A percentile compares a stretch with the other conserved stretches of the same genome.
Conservation (phyloP, 352 stramenopile genomes). For the Phytophthora tentaculata region DNA sequence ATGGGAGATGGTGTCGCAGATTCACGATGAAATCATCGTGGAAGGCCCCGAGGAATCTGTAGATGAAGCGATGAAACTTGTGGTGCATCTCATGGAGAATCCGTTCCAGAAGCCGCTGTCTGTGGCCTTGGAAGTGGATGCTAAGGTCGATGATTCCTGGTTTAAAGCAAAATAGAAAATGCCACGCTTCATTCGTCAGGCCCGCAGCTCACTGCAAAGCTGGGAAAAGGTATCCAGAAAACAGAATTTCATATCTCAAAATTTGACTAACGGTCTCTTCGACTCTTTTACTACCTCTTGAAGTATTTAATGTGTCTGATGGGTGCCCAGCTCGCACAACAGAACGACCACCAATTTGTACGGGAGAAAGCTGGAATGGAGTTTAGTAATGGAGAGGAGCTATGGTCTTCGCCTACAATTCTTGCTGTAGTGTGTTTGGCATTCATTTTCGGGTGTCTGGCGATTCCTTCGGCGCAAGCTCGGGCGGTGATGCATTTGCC, state of each 20-base stretch:
- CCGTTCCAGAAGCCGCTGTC: slow-evolving; percentile 94
- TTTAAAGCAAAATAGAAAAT: slow-evolving; percentile 97
- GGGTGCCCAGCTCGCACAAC: not conserved
- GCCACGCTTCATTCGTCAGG: slow-evolving; percentile 1
- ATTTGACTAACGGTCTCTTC: slow-evolving; percentile 1
- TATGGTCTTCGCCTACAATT: slow-evolving; percentile 9
- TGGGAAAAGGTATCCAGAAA: not conserved
- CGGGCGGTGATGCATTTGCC: slow-evolving; percentile 41
- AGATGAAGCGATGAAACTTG: slow-evolving; percentile 88
- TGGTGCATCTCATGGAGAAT: slow-evolving; percentile 97
- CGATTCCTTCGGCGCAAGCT: slow-evolving; percentile 26
- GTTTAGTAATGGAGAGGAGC: not conserved
- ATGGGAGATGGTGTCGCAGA: slow-evolving; percentile 99
- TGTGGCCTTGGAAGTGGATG: slow-evolving; percentile 93
- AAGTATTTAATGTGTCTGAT: slow-evolving; percentile 2
- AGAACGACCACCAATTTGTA: not conserved
- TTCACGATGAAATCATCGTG: slow-evolving; percentile 99
- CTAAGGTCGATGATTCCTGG: slow-evolving; percentile 97
- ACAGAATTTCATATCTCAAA: not conserved
- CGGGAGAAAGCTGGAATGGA: slow-evolving; percentile 2
- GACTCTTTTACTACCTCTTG: not conserved
- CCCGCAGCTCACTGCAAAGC: not conserved
- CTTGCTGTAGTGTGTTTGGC: slow-evolving; percentile 9
- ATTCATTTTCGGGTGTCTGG: slow-evolving; percentile 34
- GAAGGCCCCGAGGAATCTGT: slow-evolving; percentile 97